phyloP scores from a whole-genome alignment of 768 basidiomycete genomes.

The Multifurca ochricompacta region DNA sequence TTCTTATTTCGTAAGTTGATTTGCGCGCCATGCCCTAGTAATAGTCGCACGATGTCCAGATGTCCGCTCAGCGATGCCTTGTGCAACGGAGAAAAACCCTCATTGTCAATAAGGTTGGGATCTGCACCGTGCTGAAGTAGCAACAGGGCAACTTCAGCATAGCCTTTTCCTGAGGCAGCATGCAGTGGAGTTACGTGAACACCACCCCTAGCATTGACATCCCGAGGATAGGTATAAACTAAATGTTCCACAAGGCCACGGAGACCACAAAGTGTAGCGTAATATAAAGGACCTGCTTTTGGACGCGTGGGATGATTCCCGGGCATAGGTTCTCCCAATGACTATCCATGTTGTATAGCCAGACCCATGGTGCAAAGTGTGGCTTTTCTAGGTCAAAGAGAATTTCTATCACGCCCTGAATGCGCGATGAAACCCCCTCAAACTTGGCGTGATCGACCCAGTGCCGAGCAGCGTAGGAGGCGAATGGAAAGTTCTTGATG shows the following conservation, averaged over 20 bases:
- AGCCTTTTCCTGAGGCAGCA: background rate
- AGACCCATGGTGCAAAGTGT: background rate
- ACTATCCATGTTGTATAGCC: conserved; percentile 2
- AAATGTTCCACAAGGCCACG: background rate
- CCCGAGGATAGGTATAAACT: background rate
- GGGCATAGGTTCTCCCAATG: background rate
- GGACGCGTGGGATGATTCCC: background rate
- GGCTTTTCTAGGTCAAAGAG: background rate
- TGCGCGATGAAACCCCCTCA: background rate
- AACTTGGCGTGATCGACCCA: conserved; percentile 3
- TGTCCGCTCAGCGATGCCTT: background rate
- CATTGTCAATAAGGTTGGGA: background rate
- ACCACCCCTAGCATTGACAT: background rate
- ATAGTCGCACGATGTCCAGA: background rate
- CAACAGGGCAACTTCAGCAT: background rate
- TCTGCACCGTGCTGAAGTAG: background rate
- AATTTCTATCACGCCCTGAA: background rate
- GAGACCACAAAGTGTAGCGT: background rate
- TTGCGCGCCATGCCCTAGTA: background rate
- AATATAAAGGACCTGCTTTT: background rate
- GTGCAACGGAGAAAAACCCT: background rate
- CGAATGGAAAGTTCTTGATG: background rate
- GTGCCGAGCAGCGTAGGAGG: conserved; percentile 1
- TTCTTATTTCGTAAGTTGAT: background rate
- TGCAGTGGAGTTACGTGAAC: background rate